phyloP scores from a whole-genome alignment of 164 flowering plant species.

The Vitis cinerea region DNA sequence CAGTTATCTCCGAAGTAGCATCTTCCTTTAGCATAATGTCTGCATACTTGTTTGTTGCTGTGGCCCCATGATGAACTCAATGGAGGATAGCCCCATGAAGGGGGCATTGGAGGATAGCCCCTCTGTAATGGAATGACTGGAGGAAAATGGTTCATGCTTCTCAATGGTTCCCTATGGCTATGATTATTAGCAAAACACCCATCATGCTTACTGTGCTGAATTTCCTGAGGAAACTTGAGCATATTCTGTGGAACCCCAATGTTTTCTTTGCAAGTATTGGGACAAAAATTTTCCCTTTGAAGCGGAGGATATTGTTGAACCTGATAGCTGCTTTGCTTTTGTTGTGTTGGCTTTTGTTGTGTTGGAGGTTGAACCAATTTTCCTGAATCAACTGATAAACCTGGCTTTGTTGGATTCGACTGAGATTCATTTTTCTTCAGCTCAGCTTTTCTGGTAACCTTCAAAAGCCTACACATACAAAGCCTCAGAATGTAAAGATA shows the following conservation, averaged over 20 bases:
- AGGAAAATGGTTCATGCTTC: constrained; percentile 14
- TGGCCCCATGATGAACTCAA: constrained; percentile 2
- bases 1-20: constrained; percentile 65
- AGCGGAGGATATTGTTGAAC: not conserved
- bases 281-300: not conserved
- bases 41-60: constrained; percentile 32
- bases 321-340: not conserved
- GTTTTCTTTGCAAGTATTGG: not conserved
- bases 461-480: not conserved
- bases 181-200: too few species aligned
- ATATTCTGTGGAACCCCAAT: not conserved
- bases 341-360: not conserved
- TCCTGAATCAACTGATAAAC: not conserved
- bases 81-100: constrained; percentile 1
- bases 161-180: constrained; percentile 21
- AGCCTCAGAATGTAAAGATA: not conserved
- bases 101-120: not conserved
- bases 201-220: not conserved
- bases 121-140: constrained; percentile 6
- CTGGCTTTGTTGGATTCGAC: constrained; percentile 4
- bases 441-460: constrained; percentile 16
- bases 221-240: not conserved
- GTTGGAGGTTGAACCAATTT: not conserved
- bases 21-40: constrained; percentile 45
- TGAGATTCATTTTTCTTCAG: constrained; percentile 10